Conservation (phyloP, 495 filamentous ascomycete species). For the Penicillium silybi region DNA sequence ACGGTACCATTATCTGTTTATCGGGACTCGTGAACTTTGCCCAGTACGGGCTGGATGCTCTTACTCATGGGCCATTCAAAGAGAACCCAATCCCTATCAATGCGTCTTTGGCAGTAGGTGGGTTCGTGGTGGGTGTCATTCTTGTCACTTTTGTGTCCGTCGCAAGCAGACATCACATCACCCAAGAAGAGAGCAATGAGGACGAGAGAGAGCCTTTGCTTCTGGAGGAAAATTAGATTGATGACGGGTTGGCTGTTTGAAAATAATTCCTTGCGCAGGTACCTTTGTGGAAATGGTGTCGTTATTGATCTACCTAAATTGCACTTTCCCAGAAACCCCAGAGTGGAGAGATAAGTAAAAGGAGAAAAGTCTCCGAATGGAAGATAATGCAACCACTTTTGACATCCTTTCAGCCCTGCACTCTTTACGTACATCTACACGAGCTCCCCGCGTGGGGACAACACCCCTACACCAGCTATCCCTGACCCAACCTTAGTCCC, state of each 20-base stretch:
- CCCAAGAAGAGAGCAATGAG: constrained; percentile 13
- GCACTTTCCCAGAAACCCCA: not conserved
- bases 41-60: constrained; percentile 73
- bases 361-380: no score
- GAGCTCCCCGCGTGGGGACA: not conserved
- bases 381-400: not conserved
- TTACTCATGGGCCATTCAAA: constrained; percentile 69
- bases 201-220: constrained; percentile 33
- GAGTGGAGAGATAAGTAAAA: no score
- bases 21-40: constrained; percentile 82
- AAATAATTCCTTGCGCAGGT: not conserved
- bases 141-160: constrained; percentile 57
- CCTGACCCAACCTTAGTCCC: not conserved
- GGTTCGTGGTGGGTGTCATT: constrained; percentile 56
- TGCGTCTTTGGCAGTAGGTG: constrained; percentile 55
- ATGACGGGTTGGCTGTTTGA: not conserved
- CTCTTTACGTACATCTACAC: not conserved
- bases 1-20: constrained; percentile 86
- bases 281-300: not conserved
- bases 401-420: not conserved
- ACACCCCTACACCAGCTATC: not conserved
- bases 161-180: constrained; percentile 21
- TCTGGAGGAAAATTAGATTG: constrained; percentile 25
- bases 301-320: not conserved
- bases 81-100: constrained; percentile 81